Evolutionary conservation across 768 basidiomycete genomes (phyloP).

Genomic region (Collybiopsis confluens): DNA sequence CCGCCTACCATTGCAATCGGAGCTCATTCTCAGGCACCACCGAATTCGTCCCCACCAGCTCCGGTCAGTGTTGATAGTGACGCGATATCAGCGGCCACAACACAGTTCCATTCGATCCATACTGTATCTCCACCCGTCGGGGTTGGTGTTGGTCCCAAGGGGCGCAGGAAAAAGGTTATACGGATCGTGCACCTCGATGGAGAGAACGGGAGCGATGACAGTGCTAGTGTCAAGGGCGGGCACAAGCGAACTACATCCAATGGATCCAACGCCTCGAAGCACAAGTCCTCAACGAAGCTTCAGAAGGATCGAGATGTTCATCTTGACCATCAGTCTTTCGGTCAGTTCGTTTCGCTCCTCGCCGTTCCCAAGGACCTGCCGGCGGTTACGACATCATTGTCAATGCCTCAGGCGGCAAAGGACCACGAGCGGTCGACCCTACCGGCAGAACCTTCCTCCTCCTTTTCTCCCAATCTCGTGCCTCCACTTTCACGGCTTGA

Average conservation of each 20-base stretch:
- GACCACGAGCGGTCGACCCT: neutral
- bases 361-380: neutral
- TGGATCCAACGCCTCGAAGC: slow-evolving; percentile 18
- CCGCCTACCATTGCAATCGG: slow-evolving; percentile 62
- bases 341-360: slow-evolving; percentile 3
- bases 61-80: slow-evolving; percentile 8
- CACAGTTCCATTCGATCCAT: slow-evolving; percentile 37
- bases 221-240: slow-evolving; percentile 14
- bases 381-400: neutral
- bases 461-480: neutral
- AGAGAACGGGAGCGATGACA: slow-evolving; percentile 34
- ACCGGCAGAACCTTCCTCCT: neutral
- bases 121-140: slow-evolving; percentile 41
- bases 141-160: slow-evolving; percentile 31
- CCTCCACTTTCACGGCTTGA: neutral
- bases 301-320: slow-evolving; percentile 14
- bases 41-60: slow-evolving; percentile 16
- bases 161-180: slow-evolving; percentile 58
- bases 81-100: slow-evolving; percentile 19
- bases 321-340: slow-evolving; percentile 4
- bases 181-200: slow-evolving; percentile 77
- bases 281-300: slow-evolving; percentile 15
- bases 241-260: slow-evolving; percentile 32
- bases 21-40: slow-evolving; percentile 12
- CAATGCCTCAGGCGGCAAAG: neutral